Evolutionary conservation across 2,329 filamentous ascomycete genomes (phyloP).

Genomic region (Aureobasidium lini): DNA sequence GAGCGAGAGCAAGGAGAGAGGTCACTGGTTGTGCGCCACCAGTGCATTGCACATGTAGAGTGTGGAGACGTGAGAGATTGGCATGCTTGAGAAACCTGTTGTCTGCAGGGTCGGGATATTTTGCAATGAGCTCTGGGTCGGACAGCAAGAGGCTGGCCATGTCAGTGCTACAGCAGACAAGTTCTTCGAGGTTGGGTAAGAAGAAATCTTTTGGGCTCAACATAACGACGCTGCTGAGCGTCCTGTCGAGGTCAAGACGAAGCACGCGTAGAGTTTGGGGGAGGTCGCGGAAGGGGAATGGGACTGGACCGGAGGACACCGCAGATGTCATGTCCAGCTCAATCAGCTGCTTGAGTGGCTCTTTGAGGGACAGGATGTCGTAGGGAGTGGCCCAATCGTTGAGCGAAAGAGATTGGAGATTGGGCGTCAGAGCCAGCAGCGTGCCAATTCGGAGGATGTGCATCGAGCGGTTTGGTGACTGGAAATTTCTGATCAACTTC

Average conservation of each 20-base stretch:
- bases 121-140: neutral
- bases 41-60: neutral
- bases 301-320: neutral
- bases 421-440: neutral
- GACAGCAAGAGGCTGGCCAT: slow-evolving; percentile 1
- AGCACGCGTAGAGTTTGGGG: neutral
- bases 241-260: neutral
- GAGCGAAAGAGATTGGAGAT: slow-evolving; percentile 4
- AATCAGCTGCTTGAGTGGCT: neutral
- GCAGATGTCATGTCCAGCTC: slow-evolving; percentile 4
- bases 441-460: neutral
- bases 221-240: neutral
- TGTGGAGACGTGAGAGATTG: neutral
- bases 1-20: slow-evolving; percentile 3
- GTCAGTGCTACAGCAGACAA: slow-evolving; percentile 6
- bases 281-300: neutral
- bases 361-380: neutral
- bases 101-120: neutral
- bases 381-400: slow-evolving; percentile 1
- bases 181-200: slow-evolving; percentile 8
- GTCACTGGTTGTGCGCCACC: neutral
- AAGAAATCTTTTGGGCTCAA: neutral
- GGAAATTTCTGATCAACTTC: neutral
- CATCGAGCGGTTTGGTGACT: neutral
- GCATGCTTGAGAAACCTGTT: neutral